A percentile compares a stretch with the other conserved stretches of the same genome.
Evolutionary conservation across 2,329 filamentous ascomycete species (phyloP).

Genomic region (Fusarium torulosum): DNA sequence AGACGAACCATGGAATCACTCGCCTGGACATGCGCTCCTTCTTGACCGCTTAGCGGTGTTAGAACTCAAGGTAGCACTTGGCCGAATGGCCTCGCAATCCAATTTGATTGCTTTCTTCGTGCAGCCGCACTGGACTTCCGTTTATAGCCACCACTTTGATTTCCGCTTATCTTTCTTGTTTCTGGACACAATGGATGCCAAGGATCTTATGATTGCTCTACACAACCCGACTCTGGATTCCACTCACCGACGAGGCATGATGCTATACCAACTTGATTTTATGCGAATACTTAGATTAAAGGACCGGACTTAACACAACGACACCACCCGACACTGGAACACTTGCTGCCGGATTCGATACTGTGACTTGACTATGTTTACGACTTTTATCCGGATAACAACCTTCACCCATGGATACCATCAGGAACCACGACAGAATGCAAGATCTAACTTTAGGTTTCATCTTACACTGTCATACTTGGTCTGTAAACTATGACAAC

Average conservation of each 20-base stretch:
- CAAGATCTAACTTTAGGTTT: conserved; percentile 30
- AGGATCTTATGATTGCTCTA: conserved; percentile 34
- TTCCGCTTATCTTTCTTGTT: conserved; percentile 15
- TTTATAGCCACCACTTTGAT: conserved; percentile 18
- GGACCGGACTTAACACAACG: not conserved
- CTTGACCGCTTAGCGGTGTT: conserved; percentile 29
- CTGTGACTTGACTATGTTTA: conserved; percentile 31
- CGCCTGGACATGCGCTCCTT: conserved; percentile 24
- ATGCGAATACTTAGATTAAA: conserved; percentile 29
- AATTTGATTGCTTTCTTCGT: conserved; percentile 51
- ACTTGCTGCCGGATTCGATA: conserved; percentile 21
- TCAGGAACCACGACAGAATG: conserved; percentile 36
- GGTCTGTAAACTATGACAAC: conserved; percentile 45
- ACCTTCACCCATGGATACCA: conserved; percentile 16
- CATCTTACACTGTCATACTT: conserved; percentile 39
- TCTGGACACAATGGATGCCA: conserved; percentile 27
- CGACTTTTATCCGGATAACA: conserved; percentile 13
- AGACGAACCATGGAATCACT: conserved; percentile 13
- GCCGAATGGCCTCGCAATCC: conserved; percentile 48
- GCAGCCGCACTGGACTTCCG: conserved; percentile 48
- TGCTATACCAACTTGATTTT: conserved; percentile 44
- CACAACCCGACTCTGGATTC: conserved; percentile 14
- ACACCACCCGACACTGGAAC: conserved; percentile 11
- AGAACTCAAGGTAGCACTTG: conserved; percentile 33
- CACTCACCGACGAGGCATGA: conserved; percentile 22